These are phyloP conservation scores for Salix suchowensis DNA, from an alignment of 345 rosid genomes.

Conservation along the genomic window DNA sequence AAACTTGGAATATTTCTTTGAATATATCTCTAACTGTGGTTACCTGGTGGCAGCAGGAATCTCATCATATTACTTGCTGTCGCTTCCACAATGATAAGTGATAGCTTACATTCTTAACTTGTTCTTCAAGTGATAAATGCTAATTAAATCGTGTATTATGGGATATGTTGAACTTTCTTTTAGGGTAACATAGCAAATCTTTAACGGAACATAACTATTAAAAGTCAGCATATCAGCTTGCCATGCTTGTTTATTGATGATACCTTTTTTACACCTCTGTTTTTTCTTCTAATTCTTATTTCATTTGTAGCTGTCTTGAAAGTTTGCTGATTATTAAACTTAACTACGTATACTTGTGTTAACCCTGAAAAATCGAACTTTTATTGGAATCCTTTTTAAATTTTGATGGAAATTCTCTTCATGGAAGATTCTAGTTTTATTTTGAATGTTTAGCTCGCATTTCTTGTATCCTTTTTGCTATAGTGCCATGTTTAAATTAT, in stretches of 20 bases:
- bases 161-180: constrained; percentile 3
- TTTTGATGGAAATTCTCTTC: neutral
- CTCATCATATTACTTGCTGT: neutral
- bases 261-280: neutral
- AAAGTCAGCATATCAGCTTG: neutral
- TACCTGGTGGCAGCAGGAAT: constrained; percentile 10
- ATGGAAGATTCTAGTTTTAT: neutral
- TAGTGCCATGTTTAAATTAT: neutral
- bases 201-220: constrained; percentile 3
- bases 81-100: constrained; percentile 11
- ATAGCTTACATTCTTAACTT: constrained; percentile 17
- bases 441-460: neutral
- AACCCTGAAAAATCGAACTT: neutral
- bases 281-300: neutral
- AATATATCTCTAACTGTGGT: constrained; percentile 4
- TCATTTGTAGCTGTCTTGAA: neutral
- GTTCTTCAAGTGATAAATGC: constrained; percentile 19
- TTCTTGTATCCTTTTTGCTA: neutral
- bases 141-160: constrained; percentile 10
- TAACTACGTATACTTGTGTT: neutral
- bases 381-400: neutral
- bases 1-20: constrained; percentile 12
- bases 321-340: neutral
- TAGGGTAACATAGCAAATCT: constrained; percentile 5
- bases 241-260: constrained; percentile 1